Conservation (phyloP, 1,284 basidiomycete genomes). For the Mycena sp. region DNA sequence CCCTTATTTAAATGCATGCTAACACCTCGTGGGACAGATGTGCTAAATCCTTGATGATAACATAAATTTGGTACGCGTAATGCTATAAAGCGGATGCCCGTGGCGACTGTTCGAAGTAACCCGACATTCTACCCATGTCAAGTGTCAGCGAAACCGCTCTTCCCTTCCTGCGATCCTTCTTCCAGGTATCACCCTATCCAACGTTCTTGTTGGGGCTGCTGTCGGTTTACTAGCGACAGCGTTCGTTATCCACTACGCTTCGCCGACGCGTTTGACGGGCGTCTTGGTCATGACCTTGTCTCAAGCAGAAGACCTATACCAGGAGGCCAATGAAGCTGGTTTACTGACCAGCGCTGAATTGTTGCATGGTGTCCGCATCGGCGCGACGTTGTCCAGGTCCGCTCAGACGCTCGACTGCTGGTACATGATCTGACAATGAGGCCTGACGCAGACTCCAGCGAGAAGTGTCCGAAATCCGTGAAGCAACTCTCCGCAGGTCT, state of each 20-base stretch:
- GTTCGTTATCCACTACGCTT: background rate
- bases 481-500: background rate
- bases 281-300: background rate
- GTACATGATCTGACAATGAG: no score
- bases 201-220: background rate
- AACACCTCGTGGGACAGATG: no score
- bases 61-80: background rate
- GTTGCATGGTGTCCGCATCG: background rate
- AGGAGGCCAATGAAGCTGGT: background rate
- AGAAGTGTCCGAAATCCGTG: background rate
- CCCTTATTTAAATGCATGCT: no score
- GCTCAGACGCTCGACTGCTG: no score
- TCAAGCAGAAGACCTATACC: background rate
- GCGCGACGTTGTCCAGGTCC: background rate
- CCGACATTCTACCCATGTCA: background rate
- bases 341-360: background rate
- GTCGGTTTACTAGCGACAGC: background rate
- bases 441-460: background rate
- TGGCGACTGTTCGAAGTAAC: background rate
- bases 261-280: background rate
- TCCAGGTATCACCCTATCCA: background rate
- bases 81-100: background rate
- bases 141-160: background rate
- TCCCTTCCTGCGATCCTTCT: background rate
- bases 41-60: no score